These are phyloP conservation scores for Chenopodium formosanum DNA, from an alignment of 148 eudicot species.

Conservation along the genomic window DNA sequence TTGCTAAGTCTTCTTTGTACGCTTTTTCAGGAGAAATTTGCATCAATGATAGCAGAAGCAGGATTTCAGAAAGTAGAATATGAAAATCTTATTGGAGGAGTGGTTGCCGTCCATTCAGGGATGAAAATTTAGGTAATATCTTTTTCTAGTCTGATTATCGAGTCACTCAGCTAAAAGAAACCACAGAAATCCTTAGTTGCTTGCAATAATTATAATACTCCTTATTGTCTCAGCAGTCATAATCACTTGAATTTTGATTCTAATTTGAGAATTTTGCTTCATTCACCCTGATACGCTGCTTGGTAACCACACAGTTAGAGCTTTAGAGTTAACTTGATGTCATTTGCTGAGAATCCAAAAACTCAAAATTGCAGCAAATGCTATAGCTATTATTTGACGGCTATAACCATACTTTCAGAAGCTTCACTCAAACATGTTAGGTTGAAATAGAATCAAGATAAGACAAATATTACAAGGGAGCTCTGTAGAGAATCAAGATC, in stretches of 20 bases:
- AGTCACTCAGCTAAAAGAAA: background rate
- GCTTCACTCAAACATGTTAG: background rate
- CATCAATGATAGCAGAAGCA: constrained; percentile 87
- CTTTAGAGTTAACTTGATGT: background rate
- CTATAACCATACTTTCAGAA: background rate
- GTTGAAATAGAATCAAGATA: background rate
- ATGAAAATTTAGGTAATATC: constrained; percentile 55
- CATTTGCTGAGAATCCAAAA: background rate
- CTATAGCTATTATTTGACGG: background rate
- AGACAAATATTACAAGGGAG: background rate
- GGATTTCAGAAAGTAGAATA: constrained; percentile 91
- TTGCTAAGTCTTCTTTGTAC: background rate
- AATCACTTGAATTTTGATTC: background rate
- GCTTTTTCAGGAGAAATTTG: constrained; percentile 74
- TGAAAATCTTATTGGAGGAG: constrained; percentile 93
- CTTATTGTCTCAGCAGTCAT: background rate
- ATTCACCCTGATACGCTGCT: background rate
- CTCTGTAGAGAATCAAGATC: background rate
- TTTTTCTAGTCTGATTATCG: background rate
- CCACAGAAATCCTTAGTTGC: background rate
- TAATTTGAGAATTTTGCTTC: background rate
- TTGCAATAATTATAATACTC: background rate
- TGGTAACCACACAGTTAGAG: background rate
- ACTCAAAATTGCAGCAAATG: background rate
- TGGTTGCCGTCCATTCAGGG: constrained; percentile 89